Base-by-base conservation (phyloP, 306 rosid species). In the Cucurbita moschata region DNA sequence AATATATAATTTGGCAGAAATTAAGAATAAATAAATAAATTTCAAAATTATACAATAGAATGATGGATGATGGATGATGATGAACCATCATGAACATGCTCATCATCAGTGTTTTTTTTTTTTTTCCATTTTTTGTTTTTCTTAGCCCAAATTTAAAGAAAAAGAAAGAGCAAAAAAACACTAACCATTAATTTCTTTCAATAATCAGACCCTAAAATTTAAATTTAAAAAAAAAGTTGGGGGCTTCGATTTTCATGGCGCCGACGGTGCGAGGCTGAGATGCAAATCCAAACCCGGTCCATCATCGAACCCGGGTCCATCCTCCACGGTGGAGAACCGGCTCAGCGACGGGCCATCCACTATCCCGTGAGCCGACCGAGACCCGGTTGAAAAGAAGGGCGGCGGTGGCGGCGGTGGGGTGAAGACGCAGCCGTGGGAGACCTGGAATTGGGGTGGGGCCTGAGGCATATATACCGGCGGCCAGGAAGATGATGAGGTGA, bases 401-500 rank as follows among this genome's bases (percentile, higher is more conserved):
- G 89, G 77, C 30, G 88, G 40, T 8, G 89, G 40, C 13, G 23
- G 46, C 16, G 40, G 39, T 10, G 35, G 71, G 30, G 67, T 81
- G 55, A 95, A 95, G 56, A 87, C 88, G 7, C 97, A 89, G 3
- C 97, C 95, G 76, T 95, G 99, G 0, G 99, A 86, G 43, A 91
- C 99, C 81, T 94, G 99, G 85, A 95, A 89, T 0, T 89, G 96
- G 10, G 87, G 88, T 3, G 87, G 81, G 8, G 84, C 75, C 3
- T 96, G 87, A 4, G 90, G 92, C 2, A 91, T 38, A 77, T 91
- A 91, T 0, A 91, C 87, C 96, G 96, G 89, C 97, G 96, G 89
- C 0, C 97, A 87, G 0, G 92, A 81, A 8, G 74, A 35, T 2
- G 73, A 35, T 0, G 73, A 23, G 0, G 80, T 30, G 1, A 76